Evolutionary conservation across 345 rosid species (phyloP), one percentile per base, ranked within the genome.

Genomic region (Stellera chamaejasme): DNA sequence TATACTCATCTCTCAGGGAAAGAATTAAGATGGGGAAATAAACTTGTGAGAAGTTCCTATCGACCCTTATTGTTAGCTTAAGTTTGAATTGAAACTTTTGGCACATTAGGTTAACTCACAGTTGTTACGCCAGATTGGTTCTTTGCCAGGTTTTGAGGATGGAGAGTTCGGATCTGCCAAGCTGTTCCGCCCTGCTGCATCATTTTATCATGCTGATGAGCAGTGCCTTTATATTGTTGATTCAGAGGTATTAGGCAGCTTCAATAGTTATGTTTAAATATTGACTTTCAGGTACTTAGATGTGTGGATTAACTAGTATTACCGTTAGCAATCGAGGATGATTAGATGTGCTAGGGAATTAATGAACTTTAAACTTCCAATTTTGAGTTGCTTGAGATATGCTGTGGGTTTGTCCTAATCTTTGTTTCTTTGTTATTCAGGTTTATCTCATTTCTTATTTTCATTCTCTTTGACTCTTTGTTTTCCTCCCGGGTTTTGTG

Each of bases 91-190:
- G 39, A 32, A 32, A 32, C 9, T 8, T 4, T 32, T 32, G 39
- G 9, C 5, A 5, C 39, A 32, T 32, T 32, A 32, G 3, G 9
- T 32, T 8, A 32, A 32, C 39, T 32, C 39, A 32, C 39, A 32
- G 39, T 4, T 32, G 9, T 32, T 82, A 61, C 78, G 65, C 67
- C 94, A 93, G 99, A 89, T 93, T 82, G 97, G 97, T 73, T 82
- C 94, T 69, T 75, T 67, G 73, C 96, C 90, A 65, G 99, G 99
- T 55, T 89, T 89, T 72, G 97, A 93, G 81, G 99, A 93, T 76
- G 99, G 97, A 42, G 94, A 81, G 56, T 87, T 93, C 46, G 96
- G 83, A 72, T 74, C 86, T 67, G 83, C 92, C 65, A 93, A 83
- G 84, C 77, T 93, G 70, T 39, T 77, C 52, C 82, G 90, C 48